Base-by-base conservation (phyloP, 2,329 filamentous ascomycete species). In the Anthostomella pinea region DNA sequence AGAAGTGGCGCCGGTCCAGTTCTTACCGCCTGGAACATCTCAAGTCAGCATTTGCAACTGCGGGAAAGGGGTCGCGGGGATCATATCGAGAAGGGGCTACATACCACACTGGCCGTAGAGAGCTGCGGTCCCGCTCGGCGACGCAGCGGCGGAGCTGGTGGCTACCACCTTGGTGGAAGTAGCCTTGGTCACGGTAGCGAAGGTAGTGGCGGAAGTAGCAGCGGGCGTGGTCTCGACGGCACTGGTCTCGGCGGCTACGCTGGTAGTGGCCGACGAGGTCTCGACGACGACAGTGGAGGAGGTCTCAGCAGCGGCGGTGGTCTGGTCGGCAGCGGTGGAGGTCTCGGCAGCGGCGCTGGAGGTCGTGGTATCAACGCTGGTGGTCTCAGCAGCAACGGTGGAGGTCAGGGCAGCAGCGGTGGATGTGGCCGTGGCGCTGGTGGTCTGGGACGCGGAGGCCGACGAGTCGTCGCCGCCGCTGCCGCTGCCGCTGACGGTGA, bases 11-110 rank as follows among this genome's bases (percentile, higher is more conserved):
- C 67, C 68, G 1, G 44, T 61, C 47, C 52, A 69, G 21, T 54
- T 57, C 5, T 52, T 48, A 21, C 68, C 68, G 48, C 67, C 68
- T n/a, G n/a, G n/a, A n/a, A n/a, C n/a, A n/a, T n/a, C n/a, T n/a
- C n/a, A n/a, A n/a, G n/a, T n/a, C n/a, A n/a, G n/a, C n/a, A n/a
- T n/a, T n/a, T n/a, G n/a, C n/a, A n/a, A n/a, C n/a, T n/a, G n/a
- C n/a, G n/a, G n/a, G n/a, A n/a, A n/a, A n/a, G n/a, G n/a, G n/a
- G n/a, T n/a, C n/a, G n/a, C n/a, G n/a, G n/a, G n/a, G n/a, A n/a
- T n/a, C n/a, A n/a, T n/a, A n/a, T n/a, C n/a, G n/a, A n/a, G n/a
- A n/a, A n/a, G n/a, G n/a, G n/a, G n/a, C n/a, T n/a, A n/a, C n/a
- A n/a, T n/a, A n/a, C n/a, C n/a, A 41, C 67, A 70, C 53, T 67